Base-by-base conservation (phyloP, 1,284 basidiomycete species). In the Malassezia psittaci region DNA sequence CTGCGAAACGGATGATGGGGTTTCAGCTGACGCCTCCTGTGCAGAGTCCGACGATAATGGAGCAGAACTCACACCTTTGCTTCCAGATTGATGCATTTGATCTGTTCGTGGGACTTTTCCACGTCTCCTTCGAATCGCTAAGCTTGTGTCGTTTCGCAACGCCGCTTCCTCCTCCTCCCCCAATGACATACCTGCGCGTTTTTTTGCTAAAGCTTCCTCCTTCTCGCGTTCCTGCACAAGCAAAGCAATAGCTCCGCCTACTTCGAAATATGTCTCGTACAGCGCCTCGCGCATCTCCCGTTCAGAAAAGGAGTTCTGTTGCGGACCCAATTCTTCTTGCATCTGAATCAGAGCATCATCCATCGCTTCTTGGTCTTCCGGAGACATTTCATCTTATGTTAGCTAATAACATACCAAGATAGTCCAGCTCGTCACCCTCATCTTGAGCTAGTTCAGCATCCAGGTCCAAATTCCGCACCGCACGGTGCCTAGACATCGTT, bases 191-290 rank as follows among this genome's bases (percentile, higher is more conserved):
- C 55, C 55, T 44, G 51, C 51, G 9, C 38, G 44, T 33, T 57
- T 57, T 12, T 39, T 45, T 13, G 55, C 55, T 15, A 48, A 52
- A 36, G 21, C 47, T 36, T 52, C 55, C 2, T 42, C 34, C n/a
- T 38, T 45, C 33, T 57, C 48, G 44, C 62, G 61, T 37, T 73
- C 71, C 36, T 70, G 63, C 32, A 73, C 53, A 21, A 90, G 78
- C 81, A 83, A 87, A 37, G 82, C 77, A 13, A 91, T 77, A 6
- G 87, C 83, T 68, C 84, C 81, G 39, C 88, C 83, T 16, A 87
- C 81, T 68, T 96, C 85, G 68, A 94, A 96, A 77, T 87, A 88
- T 65, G 80, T 83, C 65, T 96, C 84, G 86, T 90, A 96, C 42
- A 96, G 78, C 1, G 82, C 80, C 63, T 90, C 86, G 67, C 82